phyloP scores from a whole-genome alignment of 1,139 yeast genomes.

The Blastobotrys indianensis region DNA sequence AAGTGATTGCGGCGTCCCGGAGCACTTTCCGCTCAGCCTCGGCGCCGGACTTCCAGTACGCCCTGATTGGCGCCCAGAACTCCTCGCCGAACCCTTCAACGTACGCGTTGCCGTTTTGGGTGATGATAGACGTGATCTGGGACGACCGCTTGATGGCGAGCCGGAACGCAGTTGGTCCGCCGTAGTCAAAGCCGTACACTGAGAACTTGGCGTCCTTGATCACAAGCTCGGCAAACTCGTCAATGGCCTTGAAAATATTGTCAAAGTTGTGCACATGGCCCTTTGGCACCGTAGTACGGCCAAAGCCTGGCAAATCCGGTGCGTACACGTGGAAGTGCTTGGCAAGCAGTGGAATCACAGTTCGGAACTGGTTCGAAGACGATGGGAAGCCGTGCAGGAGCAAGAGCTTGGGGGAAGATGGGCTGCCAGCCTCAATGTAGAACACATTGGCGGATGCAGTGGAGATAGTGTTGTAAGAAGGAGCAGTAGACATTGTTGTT shows the following conservation, averaged over 20 bases:
- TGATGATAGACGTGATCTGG: slow-evolving; percentile 31
- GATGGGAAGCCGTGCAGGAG: slow-evolving; percentile 44
- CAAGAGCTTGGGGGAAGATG: slow-evolving; percentile 32
- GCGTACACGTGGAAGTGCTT: slow-evolving; percentile 39
- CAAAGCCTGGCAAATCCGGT: slow-evolving; percentile 44
- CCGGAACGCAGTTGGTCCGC: slow-evolving; percentile 41
- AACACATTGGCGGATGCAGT: slow-evolving; percentile 26
- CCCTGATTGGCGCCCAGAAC: slow-evolving; percentile 38
- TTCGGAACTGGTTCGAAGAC: slow-evolving; percentile 38
- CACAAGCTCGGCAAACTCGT: slow-evolving; percentile 31
- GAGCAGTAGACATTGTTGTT: too few species aligned
- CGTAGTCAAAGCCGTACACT: slow-evolving; percentile 41
- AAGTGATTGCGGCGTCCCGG: slow-evolving; percentile 20
- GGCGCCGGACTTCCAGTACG: slow-evolving; percentile 31
- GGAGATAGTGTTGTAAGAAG: neutral
- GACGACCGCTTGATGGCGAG: slow-evolving; percentile 34
- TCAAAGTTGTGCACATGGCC: slow-evolving; percentile 34
- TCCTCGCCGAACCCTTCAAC: slow-evolving; percentile 35
- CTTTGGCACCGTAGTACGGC: slow-evolving; percentile 32
- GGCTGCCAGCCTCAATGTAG: slow-evolving; percentile 38
- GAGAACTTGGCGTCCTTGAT: slow-evolving; percentile 26
- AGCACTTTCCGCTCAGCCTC: slow-evolving; percentile 19
- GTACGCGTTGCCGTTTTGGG: slow-evolving; percentile 44
- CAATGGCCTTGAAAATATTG: slow-evolving; percentile 33
- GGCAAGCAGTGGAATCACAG: slow-evolving; percentile 36